Evolutionary conservation across 2,329 filamentous ascomycete genomes (phyloP).

Genomic region (Thielaviopsis musarum): DNA sequence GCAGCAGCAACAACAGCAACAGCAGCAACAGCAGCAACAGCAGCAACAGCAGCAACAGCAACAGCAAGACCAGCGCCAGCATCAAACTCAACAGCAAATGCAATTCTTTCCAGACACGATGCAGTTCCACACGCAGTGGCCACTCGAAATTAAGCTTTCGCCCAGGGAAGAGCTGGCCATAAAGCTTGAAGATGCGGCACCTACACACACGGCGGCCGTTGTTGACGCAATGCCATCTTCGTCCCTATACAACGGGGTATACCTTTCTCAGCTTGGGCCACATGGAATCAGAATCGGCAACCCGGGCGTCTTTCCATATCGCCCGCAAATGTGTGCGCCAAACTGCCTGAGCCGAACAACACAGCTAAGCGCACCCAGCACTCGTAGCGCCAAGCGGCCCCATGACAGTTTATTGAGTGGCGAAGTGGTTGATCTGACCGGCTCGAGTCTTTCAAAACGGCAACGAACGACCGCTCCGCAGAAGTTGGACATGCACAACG

Average conservation of each 20-base stretch:
- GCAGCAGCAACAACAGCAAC: too few relatives aligned
- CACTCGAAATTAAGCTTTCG: not conserved
- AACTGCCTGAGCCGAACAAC: not conserved
- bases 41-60: slow-evolving; percentile 1
- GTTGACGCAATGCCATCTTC: slow-evolving; percentile 8
- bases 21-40: not conserved
- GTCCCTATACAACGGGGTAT: not conserved
- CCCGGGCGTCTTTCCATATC: not conserved
- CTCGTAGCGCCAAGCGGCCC: not conserved
- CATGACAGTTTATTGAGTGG: not conserved
- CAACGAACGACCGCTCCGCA: not conserved
- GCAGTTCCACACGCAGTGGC: not conserved
- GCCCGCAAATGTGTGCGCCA: not conserved
- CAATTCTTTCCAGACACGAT: not conserved
- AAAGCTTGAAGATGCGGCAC: slow-evolving; percentile 2
- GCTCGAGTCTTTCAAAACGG: not conserved
- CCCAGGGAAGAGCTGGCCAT: slow-evolving; percentile 1
- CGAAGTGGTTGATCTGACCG: not conserved
- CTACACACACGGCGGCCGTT: slow-evolving; percentile 10
- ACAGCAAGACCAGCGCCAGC: not conserved
- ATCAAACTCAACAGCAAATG: not conserved
- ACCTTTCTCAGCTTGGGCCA: not conserved
- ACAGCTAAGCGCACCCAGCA: not conserved
- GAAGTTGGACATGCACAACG: not conserved
- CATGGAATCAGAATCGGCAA: not conserved